Evolutionary conservation across 2,329 filamentous ascomycete species (phyloP).

Genomic region (Sclerotinia trifoliorum): DNA sequence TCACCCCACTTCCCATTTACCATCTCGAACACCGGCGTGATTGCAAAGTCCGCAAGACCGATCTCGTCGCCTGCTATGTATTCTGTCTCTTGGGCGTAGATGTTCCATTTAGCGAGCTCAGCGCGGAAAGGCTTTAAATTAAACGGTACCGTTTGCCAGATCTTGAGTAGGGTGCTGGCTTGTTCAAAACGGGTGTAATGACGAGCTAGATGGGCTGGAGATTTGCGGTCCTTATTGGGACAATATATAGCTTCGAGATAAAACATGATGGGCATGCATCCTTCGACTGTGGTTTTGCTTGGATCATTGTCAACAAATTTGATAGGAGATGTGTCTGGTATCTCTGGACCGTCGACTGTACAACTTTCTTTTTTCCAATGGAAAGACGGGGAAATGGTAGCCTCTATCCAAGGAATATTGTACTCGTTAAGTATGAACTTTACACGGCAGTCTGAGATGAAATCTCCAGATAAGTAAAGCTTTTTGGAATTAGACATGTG

Average conservation of each 20-base stretch:
- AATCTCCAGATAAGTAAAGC: conserved; percentile 51
- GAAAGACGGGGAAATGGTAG: conserved; percentile 33
- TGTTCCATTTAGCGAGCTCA: conserved; percentile 38
- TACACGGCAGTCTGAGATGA: conserved; percentile 50
- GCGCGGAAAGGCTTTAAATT: conserved; percentile 29
- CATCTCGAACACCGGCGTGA: conserved; percentile 56
- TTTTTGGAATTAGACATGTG: conserved; percentile 50
- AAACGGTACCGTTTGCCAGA: conserved; percentile 32
- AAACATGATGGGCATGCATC: conserved; percentile 54
- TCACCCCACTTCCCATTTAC: conserved; percentile 43
- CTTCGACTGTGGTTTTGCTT: conserved; percentile 48
- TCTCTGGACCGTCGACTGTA: conserved; percentile 25
- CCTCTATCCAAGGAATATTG: conserved; percentile 44
- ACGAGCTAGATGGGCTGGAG: conserved; percentile 33
- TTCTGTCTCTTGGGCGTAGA: conserved; percentile 26
- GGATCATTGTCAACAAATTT: conserved; percentile 57
- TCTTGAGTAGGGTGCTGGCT: conserved; percentile 28
- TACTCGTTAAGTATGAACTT: conserved; percentile 51
- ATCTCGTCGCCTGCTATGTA: conserved; percentile 48
- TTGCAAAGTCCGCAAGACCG: conserved; percentile 54
- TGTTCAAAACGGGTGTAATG: conserved; percentile 35
- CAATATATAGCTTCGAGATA: conserved; percentile 59
- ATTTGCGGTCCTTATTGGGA: conserved; percentile 7
- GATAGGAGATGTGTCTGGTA: conserved; percentile 41
- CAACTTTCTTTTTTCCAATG: conserved; percentile 35